Conservation (phyloP, 1,284 basidiomycete genomes). For the Singerocomus rubriflavus region DNA sequence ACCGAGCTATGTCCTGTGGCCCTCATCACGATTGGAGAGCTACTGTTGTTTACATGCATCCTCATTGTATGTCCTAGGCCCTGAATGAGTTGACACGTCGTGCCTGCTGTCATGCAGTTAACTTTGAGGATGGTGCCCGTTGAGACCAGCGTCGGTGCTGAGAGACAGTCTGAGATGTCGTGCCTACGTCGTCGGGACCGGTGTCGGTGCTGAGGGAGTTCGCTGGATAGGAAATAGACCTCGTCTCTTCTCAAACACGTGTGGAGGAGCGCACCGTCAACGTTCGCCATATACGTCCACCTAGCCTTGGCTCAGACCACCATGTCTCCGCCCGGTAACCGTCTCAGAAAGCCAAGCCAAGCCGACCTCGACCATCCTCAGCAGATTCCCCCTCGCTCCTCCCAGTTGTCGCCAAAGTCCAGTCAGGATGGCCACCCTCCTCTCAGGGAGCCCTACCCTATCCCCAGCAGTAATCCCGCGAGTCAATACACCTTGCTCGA, state of each 20-base stretch:
- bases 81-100: constrained; percentile 36
- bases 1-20: constrained; percentile 9
- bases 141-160: not conserved
- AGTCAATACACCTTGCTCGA: constrained; percentile 91
- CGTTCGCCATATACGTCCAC: constrained; percentile 2
- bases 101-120: constrained; percentile 13
- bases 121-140: constrained; percentile 14
- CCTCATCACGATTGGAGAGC: constrained; percentile 11
- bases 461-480: constrained; percentile 75
- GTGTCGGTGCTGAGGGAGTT: not conserved
- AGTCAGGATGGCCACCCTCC: constrained; percentile 37
- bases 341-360: constrained; percentile 42
- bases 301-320: constrained; percentile 24
- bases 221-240: constrained; percentile 7
- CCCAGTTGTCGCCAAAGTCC: constrained; percentile 47
- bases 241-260: constrained; percentile 25
- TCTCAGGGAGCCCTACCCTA: constrained; percentile 59
- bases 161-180: not conserved
- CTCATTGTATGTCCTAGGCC: constrained; percentile 44
- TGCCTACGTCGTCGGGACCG: not conserved
- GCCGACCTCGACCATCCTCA: constrained; percentile 42
- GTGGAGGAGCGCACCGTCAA: constrained; percentile 18
- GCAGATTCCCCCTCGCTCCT: constrained; percentile 37
- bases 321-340: constrained; percentile 45
- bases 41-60: constrained; percentile 33